A percentile compares a stretch with the other conserved stretches of the same genome.
phyloP scores from a whole-genome alignment of 2,329 filamentous ascomycete genomes.

The Aspergillus sp. region DNA sequence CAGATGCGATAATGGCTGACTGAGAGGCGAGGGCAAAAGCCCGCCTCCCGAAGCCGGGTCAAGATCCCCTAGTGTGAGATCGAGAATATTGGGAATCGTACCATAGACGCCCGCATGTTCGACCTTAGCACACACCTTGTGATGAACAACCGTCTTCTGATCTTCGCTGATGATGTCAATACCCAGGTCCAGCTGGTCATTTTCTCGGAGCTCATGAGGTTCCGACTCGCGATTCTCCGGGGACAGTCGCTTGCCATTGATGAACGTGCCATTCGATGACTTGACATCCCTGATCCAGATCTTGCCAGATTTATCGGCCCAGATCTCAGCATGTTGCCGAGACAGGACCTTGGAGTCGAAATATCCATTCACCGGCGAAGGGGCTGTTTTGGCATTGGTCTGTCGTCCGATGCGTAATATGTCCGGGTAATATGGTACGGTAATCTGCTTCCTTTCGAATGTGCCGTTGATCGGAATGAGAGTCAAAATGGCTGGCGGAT shows the following conservation, averaged over 20 bases:
- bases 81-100: slow-evolving; percentile 69
- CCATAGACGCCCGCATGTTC: slow-evolving; percentile 87
- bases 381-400: slow-evolving; percentile 94
- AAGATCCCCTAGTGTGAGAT: slow-evolving; percentile 89
- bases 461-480: slow-evolving; percentile 91
- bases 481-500: slow-evolving; percentile 75
- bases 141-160: slow-evolving; percentile 96
- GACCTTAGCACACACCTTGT: slow-evolving; percentile 95
- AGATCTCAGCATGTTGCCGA: slow-evolving; percentile 92
- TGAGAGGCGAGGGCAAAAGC: slow-evolving; percentile 68
- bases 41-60: slow-evolving; percentile 72
- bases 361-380: slow-evolving; percentile 86
- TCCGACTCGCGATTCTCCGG: slow-evolving; percentile 96
- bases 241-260: slow-evolving; percentile 86
- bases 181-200: slow-evolving; percentile 88
- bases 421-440: slow-evolving; percentile 91
- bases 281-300: slow-evolving; percentile 97
- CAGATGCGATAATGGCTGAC: slow-evolving; percentile 63
- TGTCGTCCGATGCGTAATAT: slow-evolving; percentile 90
- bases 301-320: slow-evolving; percentile 80
- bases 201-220: slow-evolving; percentile 85
- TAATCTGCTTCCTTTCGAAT: slow-evolving; percentile 96
- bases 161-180: slow-evolving; percentile 99
- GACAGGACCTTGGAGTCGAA: slow-evolving; percentile 99
- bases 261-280: slow-evolving; percentile 97